phyloP scores from a whole-genome alignment of 306 rosid species.

The Lathyrus aphaca region DNA sequence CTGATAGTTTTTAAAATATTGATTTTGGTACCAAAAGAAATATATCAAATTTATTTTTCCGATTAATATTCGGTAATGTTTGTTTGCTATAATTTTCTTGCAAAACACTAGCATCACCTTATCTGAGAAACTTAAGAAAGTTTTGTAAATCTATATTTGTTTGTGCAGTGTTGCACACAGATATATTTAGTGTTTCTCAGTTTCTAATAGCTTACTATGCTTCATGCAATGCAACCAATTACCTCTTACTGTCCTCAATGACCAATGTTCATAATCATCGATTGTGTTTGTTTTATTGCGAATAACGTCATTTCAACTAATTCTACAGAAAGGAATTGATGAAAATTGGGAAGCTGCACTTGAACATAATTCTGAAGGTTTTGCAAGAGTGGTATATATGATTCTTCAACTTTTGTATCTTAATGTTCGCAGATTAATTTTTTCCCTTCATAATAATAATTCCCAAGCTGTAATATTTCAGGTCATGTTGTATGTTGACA shows the following conservation, averaged over 20 bases:
- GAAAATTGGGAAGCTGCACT: constrained; percentile 99
- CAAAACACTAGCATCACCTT: no score
- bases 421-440: background rate
- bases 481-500: constrained; percentile 97
- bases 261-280: background rate
- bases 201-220: constrained; percentile 8
- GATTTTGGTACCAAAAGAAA: background rate
- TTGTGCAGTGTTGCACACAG: background rate
- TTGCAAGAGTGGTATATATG: constrained; percentile 92
- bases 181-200: background rate
- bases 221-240: constrained; percentile 12
- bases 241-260: constrained; percentile 17
- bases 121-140: background rate
- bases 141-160: background rate
- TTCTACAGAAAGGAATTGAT: constrained; percentile 92
- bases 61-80: no score
- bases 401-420: constrained; percentile 26
- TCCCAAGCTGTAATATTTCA: constrained; percentile 43
- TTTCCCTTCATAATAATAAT: background rate
- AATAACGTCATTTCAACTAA: constrained; percentile 24
- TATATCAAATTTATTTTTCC: background rate
- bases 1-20: constrained; percentile 1
- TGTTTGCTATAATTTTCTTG: no score
- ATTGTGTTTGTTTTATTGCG: constrained; percentile 2
- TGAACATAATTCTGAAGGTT: constrained; percentile 94